Percentiles rank a stretch among this genome's conserved stretches.
Conservation (phyloP, 306 rosid genomes). For the Arachis stenosperma region DNA sequence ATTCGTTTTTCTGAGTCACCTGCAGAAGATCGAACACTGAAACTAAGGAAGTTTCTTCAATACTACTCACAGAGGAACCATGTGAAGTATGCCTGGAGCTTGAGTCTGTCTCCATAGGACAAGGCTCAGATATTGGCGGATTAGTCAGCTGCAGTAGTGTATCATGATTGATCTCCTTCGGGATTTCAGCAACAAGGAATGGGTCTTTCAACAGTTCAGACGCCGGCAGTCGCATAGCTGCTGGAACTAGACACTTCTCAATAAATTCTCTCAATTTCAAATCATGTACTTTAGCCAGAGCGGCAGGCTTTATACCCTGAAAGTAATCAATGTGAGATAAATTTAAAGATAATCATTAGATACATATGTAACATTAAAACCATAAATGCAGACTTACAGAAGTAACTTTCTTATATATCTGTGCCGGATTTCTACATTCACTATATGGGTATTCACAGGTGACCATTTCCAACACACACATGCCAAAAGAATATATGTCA, state of each 20-base stretch:
- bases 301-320: constrained; percentile 87
- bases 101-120: constrained; percentile 67
- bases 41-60: constrained; percentile 45
- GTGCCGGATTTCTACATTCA: constrained; percentile 90
- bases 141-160: constrained; percentile 29
- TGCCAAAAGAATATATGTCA: constrained; percentile 94
- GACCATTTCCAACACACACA: constrained; percentile 90
- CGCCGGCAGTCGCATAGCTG: constrained; percentile 70
- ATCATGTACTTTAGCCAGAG: constrained; percentile 73
- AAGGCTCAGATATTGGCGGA: constrained; percentile 48
- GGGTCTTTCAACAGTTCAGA: constrained; percentile 82
- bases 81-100: constrained; percentile 49
- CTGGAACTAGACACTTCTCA: constrained; percentile 87
- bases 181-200: constrained; percentile 62
- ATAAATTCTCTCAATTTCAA: constrained; percentile 77
- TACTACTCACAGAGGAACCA: constrained; percentile 41
- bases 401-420: constrained; percentile 89
- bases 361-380: constrained; percentile 5
- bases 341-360: constrained; percentile 7
- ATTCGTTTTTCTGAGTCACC: constrained; percentile 53
- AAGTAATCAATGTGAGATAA: constrained; percentile 26
- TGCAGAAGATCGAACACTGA: constrained; percentile 51
- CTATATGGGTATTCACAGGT: constrained; percentile 90
- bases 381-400: constrained; percentile 60
- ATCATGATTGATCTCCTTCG: constrained; percentile 43